phyloP scores from a whole-genome alignment of 108 stramenopile genomes.

The Skeletonema costatum region DNA sequence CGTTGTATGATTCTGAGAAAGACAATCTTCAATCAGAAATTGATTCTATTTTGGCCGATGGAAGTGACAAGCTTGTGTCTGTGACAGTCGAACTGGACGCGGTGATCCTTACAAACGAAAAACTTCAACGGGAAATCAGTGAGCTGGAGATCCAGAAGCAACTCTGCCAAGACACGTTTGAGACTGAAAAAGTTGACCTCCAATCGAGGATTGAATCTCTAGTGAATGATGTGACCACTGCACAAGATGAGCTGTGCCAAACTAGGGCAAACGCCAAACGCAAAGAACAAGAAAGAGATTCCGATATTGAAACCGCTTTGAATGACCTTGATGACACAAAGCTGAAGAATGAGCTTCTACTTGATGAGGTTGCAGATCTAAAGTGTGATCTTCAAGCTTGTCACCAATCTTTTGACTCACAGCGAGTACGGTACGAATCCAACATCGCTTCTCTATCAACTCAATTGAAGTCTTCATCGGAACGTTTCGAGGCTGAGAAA shows the following conservation, averaged over 20 bases:
- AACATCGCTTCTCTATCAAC: not conserved
- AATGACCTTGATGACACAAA: not conserved
- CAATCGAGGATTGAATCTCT: not conserved
- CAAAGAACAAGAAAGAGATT: not conserved
- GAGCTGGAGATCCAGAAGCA: not conserved
- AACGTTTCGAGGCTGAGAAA: not conserved
- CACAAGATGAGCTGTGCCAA: not conserved
- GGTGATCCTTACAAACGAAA: not conserved
- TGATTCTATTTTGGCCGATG: not conserved
- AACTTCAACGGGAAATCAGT: not conserved
- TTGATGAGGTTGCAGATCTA: not conserved
- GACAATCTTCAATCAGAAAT: not conserved
- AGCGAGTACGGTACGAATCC: not conserved
- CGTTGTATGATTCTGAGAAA: not conserved
- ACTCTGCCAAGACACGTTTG: not conserved
- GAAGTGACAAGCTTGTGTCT: not conserved
- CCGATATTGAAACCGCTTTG: not conserved
- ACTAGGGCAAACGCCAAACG: not conserved
- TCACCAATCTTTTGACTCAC: not conserved
- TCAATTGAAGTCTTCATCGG: slow-evolving; percentile 7
- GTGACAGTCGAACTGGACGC: not conserved
- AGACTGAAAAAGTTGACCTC: not conserved
- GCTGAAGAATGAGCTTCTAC: not conserved
- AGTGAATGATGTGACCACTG: not conserved
- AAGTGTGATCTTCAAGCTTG: not conserved